phyloP scores from a whole-genome alignment of 768 basidiomycete genomes.

The Lactifluus piperatus region DNA sequence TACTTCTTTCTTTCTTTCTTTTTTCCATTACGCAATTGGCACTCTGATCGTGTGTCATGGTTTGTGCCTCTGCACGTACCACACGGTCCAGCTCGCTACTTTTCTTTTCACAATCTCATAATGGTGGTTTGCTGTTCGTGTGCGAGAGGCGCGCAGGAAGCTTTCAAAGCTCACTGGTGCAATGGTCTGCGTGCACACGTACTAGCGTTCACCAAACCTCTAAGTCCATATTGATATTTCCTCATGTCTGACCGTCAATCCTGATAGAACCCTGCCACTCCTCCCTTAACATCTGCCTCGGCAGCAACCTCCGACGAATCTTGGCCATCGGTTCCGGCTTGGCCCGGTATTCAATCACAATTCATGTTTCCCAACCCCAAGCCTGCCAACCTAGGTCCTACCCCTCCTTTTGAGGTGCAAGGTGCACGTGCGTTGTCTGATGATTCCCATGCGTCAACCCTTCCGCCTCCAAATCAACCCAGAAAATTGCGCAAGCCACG shows the following conservation, averaged over 20 bases:
- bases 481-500: slow-evolving; percentile 24
- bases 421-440: background rate
- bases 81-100: background rate
- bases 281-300: slow-evolving; percentile 33
- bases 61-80: background rate
- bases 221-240: background rate
- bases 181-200: background rate
- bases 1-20: too few species aligned
- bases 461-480: slow-evolving; percentile 18
- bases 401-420: background rate
- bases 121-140: background rate
- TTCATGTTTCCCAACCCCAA: background rate
- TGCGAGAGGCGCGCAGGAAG: background rate
- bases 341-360: slow-evolving; percentile 6
- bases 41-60: background rate
- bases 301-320: slow-evolving; percentile 38
- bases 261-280: slow-evolving; percentile 24
- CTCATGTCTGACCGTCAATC: background rate
- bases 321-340: slow-evolving; percentile 25
- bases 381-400: background rate
- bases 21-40: background rate
- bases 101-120: background rate
- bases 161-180: background rate
- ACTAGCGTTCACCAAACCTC: background rate
- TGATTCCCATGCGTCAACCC: background rate